Base-by-base conservation (phyloP, 129 eudicot species). In the Smallanthus sonchifolius region DNA sequence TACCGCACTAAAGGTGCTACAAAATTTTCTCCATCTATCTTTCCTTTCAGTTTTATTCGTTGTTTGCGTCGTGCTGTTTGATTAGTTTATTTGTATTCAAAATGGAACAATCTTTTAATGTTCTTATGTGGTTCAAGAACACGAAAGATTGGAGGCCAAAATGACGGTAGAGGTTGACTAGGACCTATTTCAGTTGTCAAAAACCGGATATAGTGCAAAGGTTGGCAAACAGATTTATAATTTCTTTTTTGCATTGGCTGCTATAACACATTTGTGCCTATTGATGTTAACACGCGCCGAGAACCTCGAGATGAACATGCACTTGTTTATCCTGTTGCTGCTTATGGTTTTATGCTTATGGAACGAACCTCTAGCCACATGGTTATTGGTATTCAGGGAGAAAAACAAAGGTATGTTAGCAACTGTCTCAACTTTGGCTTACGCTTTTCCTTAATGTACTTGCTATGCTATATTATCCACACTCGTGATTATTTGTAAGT, bases 251-350 rank as follows among this genome's bases (percentile, higher is more conserved):
- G 91, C 99, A 48, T 79, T 94, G 84, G 93, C 99, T 66, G 91
- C 99, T 94, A 97, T 85, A 91, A 94, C 59, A 94, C 99, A 61
- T 88, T 94, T 63, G 97, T 94, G 63, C 99, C 99, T 34, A 87
- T 94, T 74, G 80, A 87, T 70, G 66, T 81, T 45, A 88, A 85
- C 66, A 76, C 94, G 30, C 99, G 91, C 77, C 97, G 97, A 40
- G 99, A 94, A 77, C 91, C 99, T 19, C 99, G 97, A 54, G 99
- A 94, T 82, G 99, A 94, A 74, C 99, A 94, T 75, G 97, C 99
- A 64, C 84, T 94, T 78, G 97, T 88, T 60, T 90, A 86, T 84
- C 97, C 99, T 62, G 97, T 97, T 15, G 96, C 99, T 70, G 88
- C 99, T 38, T 94, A 94, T 78, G 98, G 98, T 54, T 90, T 83